Evolutionary conservation across 495 filamentous ascomycete genomes (phyloP).

Genomic region (Hypoxylon subgilvum): DNA sequence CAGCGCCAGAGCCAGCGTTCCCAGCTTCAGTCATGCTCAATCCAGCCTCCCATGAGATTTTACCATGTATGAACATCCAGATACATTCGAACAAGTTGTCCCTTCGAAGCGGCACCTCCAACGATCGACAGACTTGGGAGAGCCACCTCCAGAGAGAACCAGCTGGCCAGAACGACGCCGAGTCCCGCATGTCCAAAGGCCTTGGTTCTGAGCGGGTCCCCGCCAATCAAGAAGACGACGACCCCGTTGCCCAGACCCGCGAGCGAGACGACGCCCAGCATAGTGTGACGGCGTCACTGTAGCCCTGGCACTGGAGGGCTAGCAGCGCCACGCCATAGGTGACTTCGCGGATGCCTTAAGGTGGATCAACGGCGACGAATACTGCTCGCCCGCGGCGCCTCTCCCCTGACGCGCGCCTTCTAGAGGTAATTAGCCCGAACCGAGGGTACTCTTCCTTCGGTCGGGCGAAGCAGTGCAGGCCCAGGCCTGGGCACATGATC

Average conservation of each 20-base stretch:
- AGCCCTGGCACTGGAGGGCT: conserved; percentile 7
- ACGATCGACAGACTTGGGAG: neutral
- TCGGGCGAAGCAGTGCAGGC: conserved; percentile 12
- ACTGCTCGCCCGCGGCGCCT: no score
- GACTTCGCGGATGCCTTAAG: conserved; percentile 20
- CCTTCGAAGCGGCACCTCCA: no score
- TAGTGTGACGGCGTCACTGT: conserved; percentile 16
- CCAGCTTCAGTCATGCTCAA: no score
- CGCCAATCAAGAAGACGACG: conserved; percentile 9
- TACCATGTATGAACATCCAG: no score
- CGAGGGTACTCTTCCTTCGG: conserved; percentile 14
- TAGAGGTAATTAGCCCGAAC: no score
- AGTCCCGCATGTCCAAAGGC: conserved; percentile 4
- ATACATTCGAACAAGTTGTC: no score
- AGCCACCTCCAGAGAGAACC: conserved; percentile 14
- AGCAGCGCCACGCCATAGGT: conserved; percentile 10
- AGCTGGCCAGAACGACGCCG: neutral
- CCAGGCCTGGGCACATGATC: neutral
- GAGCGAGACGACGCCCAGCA: conserved; percentile 3
- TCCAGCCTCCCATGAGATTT: no score
- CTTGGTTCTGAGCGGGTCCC: conserved; percentile 2
- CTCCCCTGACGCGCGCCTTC: no score
- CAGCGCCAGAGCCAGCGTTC: no score
- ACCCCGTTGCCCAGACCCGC: conserved; percentile 15
- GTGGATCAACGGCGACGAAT: conserved; percentile 9